Evolutionary conservation across 139 green algal species (phyloP), one percentile per base, ranked within the genome.

Genomic region (Mychonastes homosphaera): DNA sequence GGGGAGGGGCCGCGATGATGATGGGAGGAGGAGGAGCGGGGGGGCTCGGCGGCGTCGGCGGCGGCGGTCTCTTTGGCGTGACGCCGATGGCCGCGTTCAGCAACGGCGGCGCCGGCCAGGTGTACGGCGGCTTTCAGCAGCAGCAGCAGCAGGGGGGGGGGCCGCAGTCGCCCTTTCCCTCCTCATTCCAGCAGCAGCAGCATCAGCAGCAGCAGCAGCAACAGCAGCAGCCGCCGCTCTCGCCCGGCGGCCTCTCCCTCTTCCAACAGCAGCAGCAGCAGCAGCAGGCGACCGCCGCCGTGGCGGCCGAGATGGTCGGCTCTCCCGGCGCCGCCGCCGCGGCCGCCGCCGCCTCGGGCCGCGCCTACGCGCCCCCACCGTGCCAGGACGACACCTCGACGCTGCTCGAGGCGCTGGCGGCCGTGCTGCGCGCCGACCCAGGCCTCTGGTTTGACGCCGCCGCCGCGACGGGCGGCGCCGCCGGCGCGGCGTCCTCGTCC

Each of bases 361-460:
- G 10, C 36, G 36, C 10, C 36, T 13, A 44, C 36, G 36, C 10
- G 36, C 36, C 36, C 36, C 12, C 36, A 13, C 36, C 10, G 12
- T 15, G 43, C 43, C 18, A 19, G 24, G 62, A 69, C 35, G 52
- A 69, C 45, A 57, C 55, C 39, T 54, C 47, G 3, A 51, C 47
- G 15, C 32, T 76, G 53, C 52, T 76, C 32, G 57, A 55, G 7
- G 26, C 57, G 36, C 63, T 76, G 40, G 69, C 63, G 16, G 64
- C 53, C 6, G 45, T 64, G 28, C 77, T 81, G 51, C 48, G 53
- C 12, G 48, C 70, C 34, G 48, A 62, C 44, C 76, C 80, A 9
- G 64, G 67, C 16, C 65, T 87, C 26, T 87, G 75, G 61, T 61
- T 53, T 24, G 61, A 67, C 34, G 51, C 52, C 48, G 75, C 40